These are phyloP conservation scores for Ustilago loliicola DNA, from an alignment of 1,284 basidiomycete genomes.

Conservation along the genomic window DNA sequence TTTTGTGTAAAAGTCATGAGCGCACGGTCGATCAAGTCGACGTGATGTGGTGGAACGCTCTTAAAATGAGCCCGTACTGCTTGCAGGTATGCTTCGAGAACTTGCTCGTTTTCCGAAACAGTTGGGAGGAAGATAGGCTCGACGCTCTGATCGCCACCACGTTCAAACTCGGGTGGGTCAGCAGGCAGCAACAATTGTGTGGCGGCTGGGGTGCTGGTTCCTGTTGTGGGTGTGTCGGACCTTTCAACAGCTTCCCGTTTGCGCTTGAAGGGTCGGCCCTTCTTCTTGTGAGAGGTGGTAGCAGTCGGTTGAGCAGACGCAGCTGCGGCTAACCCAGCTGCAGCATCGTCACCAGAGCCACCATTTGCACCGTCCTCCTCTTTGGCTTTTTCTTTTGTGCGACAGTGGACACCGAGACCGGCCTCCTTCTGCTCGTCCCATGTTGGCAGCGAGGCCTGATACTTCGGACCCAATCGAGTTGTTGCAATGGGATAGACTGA, in stretches of 20 bases:
- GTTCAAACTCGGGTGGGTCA: constrained; percentile 73
- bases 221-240: constrained; percentile 47
- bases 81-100: constrained; percentile 81
- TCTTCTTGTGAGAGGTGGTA: constrained; percentile 37
- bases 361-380: constrained; percentile 35
- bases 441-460: constrained; percentile 76
- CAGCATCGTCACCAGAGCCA: constrained; percentile 34
- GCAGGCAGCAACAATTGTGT: constrained; percentile 29
- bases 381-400: constrained; percentile 32
- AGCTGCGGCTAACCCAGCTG: constrained; percentile 9
- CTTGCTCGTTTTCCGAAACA: constrained; percentile 66
- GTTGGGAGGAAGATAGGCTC: constrained; percentile 75
- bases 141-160: constrained; percentile 81
- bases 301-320: constrained; percentile 1
- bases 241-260: constrained; percentile 42
- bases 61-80: constrained; percentile 67
- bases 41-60: constrained; percentile 74
- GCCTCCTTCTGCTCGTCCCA: constrained; percentile 64
- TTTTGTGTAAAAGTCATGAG: constrained; percentile 79
- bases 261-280: constrained; percentile 40
- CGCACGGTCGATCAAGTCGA: constrained; percentile 87
- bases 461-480: constrained; percentile 87
- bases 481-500: constrained; percentile 92
- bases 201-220: constrained; percentile 30
- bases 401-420: constrained; percentile 42